Percentiles rank a stretch among this genome's conserved stretches.
Conservation (phyloP, 2,329 filamentous ascomycete genomes). For the Fusarium transvaalense region DNA sequence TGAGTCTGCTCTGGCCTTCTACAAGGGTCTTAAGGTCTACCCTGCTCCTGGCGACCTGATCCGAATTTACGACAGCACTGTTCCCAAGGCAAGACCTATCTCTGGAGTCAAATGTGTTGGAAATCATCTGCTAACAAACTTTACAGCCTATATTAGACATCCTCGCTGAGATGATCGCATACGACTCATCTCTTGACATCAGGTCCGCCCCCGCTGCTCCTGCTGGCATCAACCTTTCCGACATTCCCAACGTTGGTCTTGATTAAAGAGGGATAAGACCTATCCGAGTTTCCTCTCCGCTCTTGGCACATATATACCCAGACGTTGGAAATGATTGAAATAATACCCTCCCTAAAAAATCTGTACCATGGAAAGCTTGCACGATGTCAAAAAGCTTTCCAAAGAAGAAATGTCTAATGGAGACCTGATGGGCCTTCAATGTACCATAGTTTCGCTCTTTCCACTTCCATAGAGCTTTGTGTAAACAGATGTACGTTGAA, state of each 20-base stretch:
- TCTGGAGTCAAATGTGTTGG: background rate
- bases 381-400: slow-evolving; percentile 23
- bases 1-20: slow-evolving; percentile 94
- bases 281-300: slow-evolving; percentile 35
- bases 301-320: slow-evolving; percentile 36
- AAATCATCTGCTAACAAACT: slow-evolving; percentile 36
- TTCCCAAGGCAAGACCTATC: slow-evolving; percentile 78
- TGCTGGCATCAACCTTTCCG: slow-evolving; percentile 58
- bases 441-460: slow-evolving; percentile 58
- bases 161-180: slow-evolving; percentile 96
- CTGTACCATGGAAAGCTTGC: slow-evolving; percentile 28
- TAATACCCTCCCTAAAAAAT: slow-evolving; percentile 31
- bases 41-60: slow-evolving; percentile 93
- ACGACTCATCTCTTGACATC: slow-evolving; percentile 80
- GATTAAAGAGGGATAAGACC: slow-evolving; percentile 58
- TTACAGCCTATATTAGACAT: slow-evolving; percentile 88
- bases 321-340: slow-evolving; percentile 41
- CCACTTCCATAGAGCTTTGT: slow-evolving; percentile 57
- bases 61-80: slow-evolving; percentile 97
- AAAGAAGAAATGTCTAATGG: slow-evolving; percentile 41
- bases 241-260: slow-evolving; percentile 66
- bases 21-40: slow-evolving; percentile 99
- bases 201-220: slow-evolving; percentile 54
- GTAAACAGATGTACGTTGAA: slow-evolving; percentile 57
- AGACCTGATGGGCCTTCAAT: slow-evolving; percentile 52